phyloP scores from a whole-genome alignment of 352 stramenopile species.

The Phytophthora hybrid region DNA sequence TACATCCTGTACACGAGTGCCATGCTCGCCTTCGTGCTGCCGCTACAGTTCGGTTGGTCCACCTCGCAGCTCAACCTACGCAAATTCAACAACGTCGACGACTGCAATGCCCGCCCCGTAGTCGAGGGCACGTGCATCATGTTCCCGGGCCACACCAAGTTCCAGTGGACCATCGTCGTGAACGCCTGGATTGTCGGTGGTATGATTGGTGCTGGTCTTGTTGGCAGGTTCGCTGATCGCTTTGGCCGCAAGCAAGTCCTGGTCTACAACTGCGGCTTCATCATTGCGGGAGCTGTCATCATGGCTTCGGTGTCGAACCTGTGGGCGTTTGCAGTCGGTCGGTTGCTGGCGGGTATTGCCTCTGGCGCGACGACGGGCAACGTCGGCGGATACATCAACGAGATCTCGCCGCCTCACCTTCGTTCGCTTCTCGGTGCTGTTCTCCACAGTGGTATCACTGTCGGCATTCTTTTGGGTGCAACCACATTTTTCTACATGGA shows the following conservation, averaged over 20 bases:
- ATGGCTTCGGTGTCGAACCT: conserved; percentile 42
- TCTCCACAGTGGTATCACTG: conserved; percentile 49
- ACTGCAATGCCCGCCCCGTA: conserved; percentile 44
- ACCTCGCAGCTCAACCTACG: conserved; percentile 53
- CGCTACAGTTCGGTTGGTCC: conserved; percentile 56
- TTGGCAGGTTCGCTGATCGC: conserved; percentile 45
- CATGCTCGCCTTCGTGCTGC: conserved; percentile 44
- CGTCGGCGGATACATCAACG: conserved; percentile 54
- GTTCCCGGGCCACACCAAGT: conserved; percentile 54
- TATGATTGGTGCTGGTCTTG: conserved; percentile 50
- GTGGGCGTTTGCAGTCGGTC: conserved; percentile 52
- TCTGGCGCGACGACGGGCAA: conserved; percentile 56
- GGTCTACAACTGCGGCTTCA: conserved; percentile 50
- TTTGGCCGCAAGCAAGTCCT: conserved; percentile 58
- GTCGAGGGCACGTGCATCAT: conserved; percentile 50
- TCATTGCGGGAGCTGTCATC: conserved; percentile 45
- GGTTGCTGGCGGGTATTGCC: conserved; percentile 60
- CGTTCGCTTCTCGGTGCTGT: conserved; percentile 47
- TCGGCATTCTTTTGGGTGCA: conserved; percentile 54
- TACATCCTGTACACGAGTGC: conserved; percentile 51
- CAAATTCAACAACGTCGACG: conserved; percentile 50
- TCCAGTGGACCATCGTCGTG: conserved; percentile 56
- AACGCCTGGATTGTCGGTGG: conserved; percentile 64
- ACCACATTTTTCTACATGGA: conserved; percentile 66
- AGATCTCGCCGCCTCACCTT: conserved; percentile 55